Conservation (phyloP, 2,329 filamentous ascomycete genomes). For the Dactylellina parvicollis region DNA sequence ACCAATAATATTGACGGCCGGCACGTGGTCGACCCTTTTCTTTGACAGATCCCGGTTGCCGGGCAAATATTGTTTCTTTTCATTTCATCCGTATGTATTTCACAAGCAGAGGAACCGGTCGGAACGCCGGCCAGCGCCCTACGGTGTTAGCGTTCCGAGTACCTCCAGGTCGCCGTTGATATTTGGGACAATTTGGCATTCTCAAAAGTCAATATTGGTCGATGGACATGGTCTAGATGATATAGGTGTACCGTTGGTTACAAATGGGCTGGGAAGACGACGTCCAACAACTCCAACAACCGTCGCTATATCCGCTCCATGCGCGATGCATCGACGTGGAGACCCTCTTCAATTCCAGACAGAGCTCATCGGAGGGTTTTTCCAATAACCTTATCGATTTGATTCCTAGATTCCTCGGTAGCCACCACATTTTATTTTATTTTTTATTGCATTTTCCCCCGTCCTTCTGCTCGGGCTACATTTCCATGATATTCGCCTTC, state of each 20-base stretch:
- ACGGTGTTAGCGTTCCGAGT: too few relatives aligned
- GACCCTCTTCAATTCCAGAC: neutral
- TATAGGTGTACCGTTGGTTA: conserved; percentile 20
- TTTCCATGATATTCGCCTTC: conserved; percentile 31
- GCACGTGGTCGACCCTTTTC: neutral
- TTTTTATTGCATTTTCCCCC: neutral
- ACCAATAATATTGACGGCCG: neutral
- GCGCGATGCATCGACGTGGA: neutral
- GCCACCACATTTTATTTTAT: conserved; percentile 14
- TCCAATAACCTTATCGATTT: conserved; percentile 13
- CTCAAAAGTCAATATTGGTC: conserved; percentile 6
- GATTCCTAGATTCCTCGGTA: conserved; percentile 35
- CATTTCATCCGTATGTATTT: too few relatives aligned
- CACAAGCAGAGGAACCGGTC: too few relatives aligned
- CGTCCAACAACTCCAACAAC: too few relatives aligned
- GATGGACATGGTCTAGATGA: conserved; percentile 3
- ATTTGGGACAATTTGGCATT: conserved; percentile 32
- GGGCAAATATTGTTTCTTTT: too few relatives aligned
- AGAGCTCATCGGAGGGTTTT: conserved; percentile 51
- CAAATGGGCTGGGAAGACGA: neutral
- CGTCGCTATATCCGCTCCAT: too few relatives aligned
- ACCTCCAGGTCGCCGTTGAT: conserved; percentile 30
- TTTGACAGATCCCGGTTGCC: conserved; percentile 12
- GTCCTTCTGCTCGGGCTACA: neutral
- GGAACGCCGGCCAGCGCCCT: neutral